Evolutionary conservation across 331 rosid genomes (phyloP).

Genomic region (Spiraea crenata): DNA sequence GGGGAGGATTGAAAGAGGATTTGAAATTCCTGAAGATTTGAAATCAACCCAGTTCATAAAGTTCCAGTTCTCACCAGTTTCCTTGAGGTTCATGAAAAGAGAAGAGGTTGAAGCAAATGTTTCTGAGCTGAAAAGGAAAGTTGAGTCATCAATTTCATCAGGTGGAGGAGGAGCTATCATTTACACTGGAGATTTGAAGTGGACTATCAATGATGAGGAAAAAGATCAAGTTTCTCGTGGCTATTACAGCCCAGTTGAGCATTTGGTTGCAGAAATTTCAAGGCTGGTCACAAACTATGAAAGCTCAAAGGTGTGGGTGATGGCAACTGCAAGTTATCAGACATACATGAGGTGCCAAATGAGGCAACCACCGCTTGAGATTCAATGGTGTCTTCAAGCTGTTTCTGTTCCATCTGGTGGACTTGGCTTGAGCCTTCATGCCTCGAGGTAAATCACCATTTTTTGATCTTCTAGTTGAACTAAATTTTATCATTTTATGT

Average conservation of each 20-base stretch:
- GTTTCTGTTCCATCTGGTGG: constrained; percentile 84
- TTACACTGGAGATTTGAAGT: constrained; percentile 73
- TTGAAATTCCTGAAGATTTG: constrained; percentile 63
- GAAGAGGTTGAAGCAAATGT: constrained; percentile 59
- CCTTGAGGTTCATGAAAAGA: constrained; percentile 56
- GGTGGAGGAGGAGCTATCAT: constrained; percentile 46
- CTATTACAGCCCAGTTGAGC: constrained; percentile 46
- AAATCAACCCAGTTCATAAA: constrained; percentile 51
- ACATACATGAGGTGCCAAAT: constrained; percentile 81
- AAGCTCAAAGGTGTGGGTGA: constrained; percentile 53
- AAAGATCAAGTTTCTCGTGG: constrained; percentile 14
- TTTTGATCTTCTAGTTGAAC: not conserved
- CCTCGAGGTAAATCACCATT: constrained; percentile 54
- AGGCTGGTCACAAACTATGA: constrained; percentile 46
- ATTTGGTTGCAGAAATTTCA: constrained; percentile 56
- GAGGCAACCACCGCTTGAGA: constrained; percentile 82
- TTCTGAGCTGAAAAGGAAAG: constrained; percentile 52
- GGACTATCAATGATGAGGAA: constrained; percentile 48
- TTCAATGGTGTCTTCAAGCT: constrained; percentile 84
- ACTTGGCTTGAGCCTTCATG: constrained; percentile 74
- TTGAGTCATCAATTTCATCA: constrained; percentile 33
- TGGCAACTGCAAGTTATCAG: constrained; percentile 78
- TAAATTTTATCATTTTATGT: not conserved
- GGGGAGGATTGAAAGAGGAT: constrained; percentile 60
- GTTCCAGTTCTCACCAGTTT: constrained; percentile 48